Evolutionary conservation across 2,329 filamentous ascomycete genomes (phyloP).

Genomic region (Neofusicoccum laricinum): DNA sequence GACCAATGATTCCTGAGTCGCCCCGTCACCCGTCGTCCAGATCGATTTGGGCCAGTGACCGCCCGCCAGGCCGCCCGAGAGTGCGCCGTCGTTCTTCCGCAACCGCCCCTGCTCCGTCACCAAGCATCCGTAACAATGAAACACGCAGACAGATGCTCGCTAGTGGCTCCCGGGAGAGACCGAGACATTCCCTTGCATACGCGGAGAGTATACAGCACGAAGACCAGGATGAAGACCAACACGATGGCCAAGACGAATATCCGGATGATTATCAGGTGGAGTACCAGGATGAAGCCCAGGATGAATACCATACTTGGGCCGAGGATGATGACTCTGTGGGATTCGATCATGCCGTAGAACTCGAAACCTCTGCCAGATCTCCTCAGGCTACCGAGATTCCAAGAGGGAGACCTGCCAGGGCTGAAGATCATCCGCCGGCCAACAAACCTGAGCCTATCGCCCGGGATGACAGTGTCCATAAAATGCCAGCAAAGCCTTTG

Average conservation of each 20-base stretch:
- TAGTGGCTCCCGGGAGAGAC: background rate
- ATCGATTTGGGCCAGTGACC: background rate
- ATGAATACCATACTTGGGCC: background rate
- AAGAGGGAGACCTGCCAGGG: no score
- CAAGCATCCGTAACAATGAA: background rate
- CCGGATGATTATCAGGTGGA: slow-evolving; percentile 9
- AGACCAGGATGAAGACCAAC: background rate
- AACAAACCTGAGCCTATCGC: no score
- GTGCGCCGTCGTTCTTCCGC: background rate
- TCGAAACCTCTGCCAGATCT: no score
- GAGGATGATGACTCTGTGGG: no score
- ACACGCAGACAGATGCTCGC: background rate
- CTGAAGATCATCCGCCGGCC: no score
- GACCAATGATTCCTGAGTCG: background rate
- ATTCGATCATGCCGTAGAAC: no score
- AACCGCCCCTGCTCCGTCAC: background rate
- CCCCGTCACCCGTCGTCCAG: background rate
- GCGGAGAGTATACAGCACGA: background rate
- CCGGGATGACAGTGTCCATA: no score
- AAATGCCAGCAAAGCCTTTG: no score
- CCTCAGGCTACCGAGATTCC: no score
- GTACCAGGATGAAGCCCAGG: slow-evolving; percentile 21
- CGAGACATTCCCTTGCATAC: background rate
- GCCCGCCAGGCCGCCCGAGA: background rate
- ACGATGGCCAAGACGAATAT: slow-evolving; percentile 15